Conservation (phyloP, 768 basidiomycete genomes). For the Xerocomus potaroensis region DNA sequence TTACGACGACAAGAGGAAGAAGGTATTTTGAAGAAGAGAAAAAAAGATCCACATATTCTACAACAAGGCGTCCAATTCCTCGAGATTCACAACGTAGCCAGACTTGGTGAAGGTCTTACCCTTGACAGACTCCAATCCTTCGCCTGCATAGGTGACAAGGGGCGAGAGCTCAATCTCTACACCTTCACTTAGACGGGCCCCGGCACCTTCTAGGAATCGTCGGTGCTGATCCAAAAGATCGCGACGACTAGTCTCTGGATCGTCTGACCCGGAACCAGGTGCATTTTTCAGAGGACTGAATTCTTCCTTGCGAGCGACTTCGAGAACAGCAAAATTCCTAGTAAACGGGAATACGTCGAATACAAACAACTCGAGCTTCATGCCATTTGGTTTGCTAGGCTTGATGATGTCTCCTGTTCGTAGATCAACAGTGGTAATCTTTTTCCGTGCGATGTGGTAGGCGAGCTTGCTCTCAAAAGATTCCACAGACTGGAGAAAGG, state of each 20-base stretch:
- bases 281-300: constrained; percentile 98
- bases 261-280: constrained; percentile 85
- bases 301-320: constrained; percentile 84
- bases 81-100: constrained; percentile 59
- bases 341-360: constrained; percentile 99
- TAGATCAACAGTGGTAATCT: constrained; percentile 82
- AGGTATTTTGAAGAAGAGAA: constrained; percentile 2
- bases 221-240: constrained; percentile 87
- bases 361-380: constrained; percentile 98
- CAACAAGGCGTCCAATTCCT: constrained; percentile 67
- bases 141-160: constrained; percentile 84
- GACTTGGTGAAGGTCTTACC: constrained; percentile 77
- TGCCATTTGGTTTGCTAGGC: constrained; percentile 90
- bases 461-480: constrained; percentile 84
- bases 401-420: constrained; percentile 65
- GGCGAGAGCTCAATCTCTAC: constrained; percentile 92
- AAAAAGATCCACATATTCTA: constrained; percentile 31
- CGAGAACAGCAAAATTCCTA: constrained; percentile 75
- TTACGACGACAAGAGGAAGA: neutral
- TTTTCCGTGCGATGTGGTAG: constrained; percentile 98
- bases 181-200: constrained; percentile 65
- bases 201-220: constrained; percentile 76
- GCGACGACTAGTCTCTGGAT: constrained; percentile 83
- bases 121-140: constrained; percentile 75
- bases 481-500: constrained; percentile 74